Base-by-base conservation (phyloP, 139 green algal species). In the Picochlorum costavermella region DNA sequence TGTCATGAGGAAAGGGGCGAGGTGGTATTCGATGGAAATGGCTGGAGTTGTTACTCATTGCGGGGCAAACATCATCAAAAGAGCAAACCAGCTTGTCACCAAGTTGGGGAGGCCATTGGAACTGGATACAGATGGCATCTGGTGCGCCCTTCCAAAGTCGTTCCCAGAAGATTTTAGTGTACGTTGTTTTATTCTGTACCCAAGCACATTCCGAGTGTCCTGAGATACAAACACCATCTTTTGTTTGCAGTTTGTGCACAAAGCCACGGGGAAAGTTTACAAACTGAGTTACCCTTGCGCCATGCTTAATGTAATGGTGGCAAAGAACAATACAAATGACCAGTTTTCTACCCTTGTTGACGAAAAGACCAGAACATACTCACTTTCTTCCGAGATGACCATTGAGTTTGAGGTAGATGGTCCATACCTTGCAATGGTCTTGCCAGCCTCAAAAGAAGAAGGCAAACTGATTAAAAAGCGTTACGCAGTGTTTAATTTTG, bases 1-100 rank as follows among this genome's bases (percentile, higher is more conserved):
- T 69, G 88, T 95, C 53, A 95, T 95, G 88, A 82, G 88, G 61
- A 91, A 90, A 71, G 92, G 92, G 10, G 89, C 93, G 4, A 81
- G 93, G 28, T 98, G 93, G 93, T 98, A 97, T 78, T 89, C 75
- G 64, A 98, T 98, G 93, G 92, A 98, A 78, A 98, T 98, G 93
- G 93, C 93, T 10, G 93, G 93, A 10, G 92, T 97, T 43, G 90
- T 96, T 13, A 98, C 93, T 5, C 88, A 96, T 84, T 95, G 89
- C 28, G 93, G 93, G 4, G 93, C 93, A 12, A 86, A 92, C 56
- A 97, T 98, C 79, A 98, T 98, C 69, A 78, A 94, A 81, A 71
- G 72, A 43, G 89, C 89, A 23, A 80, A 81, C 43, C 61, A 70
- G 40, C 76, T 96, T 33, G 75, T 96, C 20, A 67, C 80, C 33